Percentiles rank a stretch among this genome's conserved stretches.
Conservation (phyloP, 2,329 filamentous ascomycete genomes). For the Ophiocordyceps camponoti-leonardi region DNA sequence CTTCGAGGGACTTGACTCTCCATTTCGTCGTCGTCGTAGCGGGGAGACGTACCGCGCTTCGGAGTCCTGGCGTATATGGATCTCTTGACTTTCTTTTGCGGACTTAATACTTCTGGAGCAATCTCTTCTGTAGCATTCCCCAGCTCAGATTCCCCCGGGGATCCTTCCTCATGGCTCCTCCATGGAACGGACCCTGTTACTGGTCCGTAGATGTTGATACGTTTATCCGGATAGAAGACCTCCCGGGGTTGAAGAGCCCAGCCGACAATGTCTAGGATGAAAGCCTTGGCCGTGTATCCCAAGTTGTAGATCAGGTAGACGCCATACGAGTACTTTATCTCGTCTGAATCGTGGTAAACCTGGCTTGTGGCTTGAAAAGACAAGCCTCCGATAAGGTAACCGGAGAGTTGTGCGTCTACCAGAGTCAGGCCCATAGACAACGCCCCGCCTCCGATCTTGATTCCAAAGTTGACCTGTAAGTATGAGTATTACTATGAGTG, state of each 20-base stretch:
- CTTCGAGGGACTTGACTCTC: not conserved
- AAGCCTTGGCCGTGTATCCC: not conserved
- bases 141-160: too few species aligned
- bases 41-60: not conserved
- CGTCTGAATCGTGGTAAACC: not conserved
- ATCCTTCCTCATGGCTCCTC: not conserved
- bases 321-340: not conserved
- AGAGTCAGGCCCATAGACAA: not conserved
- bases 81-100: not conserved
- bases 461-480: not conserved
- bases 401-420: not conserved
- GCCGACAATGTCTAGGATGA: not conserved
- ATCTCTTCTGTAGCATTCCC: not conserved
- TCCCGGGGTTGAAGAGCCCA: slow-evolving; percentile 1
- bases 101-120: not conserved
- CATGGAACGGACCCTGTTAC: not conserved
- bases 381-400: not conserved
- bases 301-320: not conserved
- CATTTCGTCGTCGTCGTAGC: too few species aligned
- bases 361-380: slow-evolving; percentile 1
- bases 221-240: not conserved
- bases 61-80: not conserved
- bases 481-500: not conserved
- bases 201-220: not conserved
- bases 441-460: not conserved